Conservation (phyloP, 495 filamentous ascomycete genomes). For the Niebla homalea region DNA sequence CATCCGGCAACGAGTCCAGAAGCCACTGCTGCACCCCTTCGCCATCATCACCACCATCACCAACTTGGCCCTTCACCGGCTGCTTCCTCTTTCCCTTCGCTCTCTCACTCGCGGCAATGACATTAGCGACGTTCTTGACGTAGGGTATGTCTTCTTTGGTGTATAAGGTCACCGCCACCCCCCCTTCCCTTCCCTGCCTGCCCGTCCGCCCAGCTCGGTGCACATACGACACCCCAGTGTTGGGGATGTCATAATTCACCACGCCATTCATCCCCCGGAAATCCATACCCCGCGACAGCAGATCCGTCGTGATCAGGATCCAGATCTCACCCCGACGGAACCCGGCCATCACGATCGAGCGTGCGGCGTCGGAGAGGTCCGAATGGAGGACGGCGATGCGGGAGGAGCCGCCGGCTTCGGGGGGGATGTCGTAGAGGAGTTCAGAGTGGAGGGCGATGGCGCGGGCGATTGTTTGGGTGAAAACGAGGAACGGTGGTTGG, state of each 20-base stretch:
- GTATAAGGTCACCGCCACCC: slow-evolving; percentile 86
- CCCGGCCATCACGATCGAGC: slow-evolving; percentile 68
- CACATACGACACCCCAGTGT: slow-evolving; percentile 74
- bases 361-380: slow-evolving; percentile 60
- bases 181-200: slow-evolving; percentile 73
- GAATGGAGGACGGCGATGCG: slow-evolving; percentile 87
- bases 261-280: slow-evolving; percentile 86
- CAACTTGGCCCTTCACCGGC: slow-evolving; percentile 4
- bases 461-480: slow-evolving; percentile 86
- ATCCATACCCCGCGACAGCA: slow-evolving; percentile 81
- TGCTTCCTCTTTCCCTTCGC: slow-evolving; percentile 19
- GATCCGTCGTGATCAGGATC: slow-evolving; percentile 90
- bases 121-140: slow-evolving; percentile 83
- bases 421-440: slow-evolving; percentile 86
- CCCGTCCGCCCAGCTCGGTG: slow-evolving; percentile 90
- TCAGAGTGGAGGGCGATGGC: slow-evolving; percentile 79
- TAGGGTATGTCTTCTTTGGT: slow-evolving; percentile 88
- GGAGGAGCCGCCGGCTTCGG: slow-evolving; percentile 69
- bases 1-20: slow-evolving; percentile 70
- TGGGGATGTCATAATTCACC: slow-evolving; percentile 93
- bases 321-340: slow-evolving; percentile 91
- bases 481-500: slow-evolving; percentile 80
- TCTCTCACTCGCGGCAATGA: slow-evolving; percentile 74
- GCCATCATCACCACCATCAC: slow-evolving; percentile 23
- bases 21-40: slow-evolving; percentile 71